phyloP scores from a whole-genome alignment of 495 filamentous ascomycete species.

The Xylaria palmicola region DNA sequence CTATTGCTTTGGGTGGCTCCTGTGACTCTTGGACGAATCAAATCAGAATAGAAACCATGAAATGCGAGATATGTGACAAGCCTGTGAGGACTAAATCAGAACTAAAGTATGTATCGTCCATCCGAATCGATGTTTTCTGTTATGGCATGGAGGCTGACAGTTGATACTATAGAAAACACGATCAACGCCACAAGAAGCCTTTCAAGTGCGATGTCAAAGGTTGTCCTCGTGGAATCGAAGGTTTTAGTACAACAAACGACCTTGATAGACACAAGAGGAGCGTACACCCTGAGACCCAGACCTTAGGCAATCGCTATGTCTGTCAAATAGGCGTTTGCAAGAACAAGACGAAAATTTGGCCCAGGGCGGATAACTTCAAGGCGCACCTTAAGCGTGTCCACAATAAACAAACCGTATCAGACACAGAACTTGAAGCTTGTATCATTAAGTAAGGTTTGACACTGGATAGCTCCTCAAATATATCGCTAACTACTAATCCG shows the following conservation, averaged over 20 bases:
- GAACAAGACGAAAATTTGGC: constrained; percentile 76
- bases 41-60: constrained; percentile 16
- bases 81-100: constrained; percentile 50
- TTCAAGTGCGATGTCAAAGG: constrained; percentile 62
- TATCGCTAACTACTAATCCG: not conserved
- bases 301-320: constrained; percentile 59
- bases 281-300: constrained; percentile 55
- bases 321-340: constrained; percentile 66
- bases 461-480: not conserved
- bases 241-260: constrained; percentile 84
- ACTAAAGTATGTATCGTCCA: constrained; percentile 39
- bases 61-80: constrained; percentile 37
- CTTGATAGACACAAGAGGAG: constrained; percentile 70
- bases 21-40: constrained; percentile 13
- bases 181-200: constrained; percentile 71
- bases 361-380: constrained; percentile 87
- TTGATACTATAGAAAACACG: constrained; percentile 66
- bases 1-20: not conserved
- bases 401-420: constrained; percentile 22
- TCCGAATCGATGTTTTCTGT: not conserved
- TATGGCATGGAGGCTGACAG: not conserved
- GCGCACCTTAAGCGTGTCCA: constrained; percentile 85
- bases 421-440: constrained; percentile 52
- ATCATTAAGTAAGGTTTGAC: constrained; percentile 50
- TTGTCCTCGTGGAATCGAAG: constrained; percentile 58